Evolutionary conservation across 306 rosid species (phyloP).

Genomic region (Sesbania bispinosa): DNA sequence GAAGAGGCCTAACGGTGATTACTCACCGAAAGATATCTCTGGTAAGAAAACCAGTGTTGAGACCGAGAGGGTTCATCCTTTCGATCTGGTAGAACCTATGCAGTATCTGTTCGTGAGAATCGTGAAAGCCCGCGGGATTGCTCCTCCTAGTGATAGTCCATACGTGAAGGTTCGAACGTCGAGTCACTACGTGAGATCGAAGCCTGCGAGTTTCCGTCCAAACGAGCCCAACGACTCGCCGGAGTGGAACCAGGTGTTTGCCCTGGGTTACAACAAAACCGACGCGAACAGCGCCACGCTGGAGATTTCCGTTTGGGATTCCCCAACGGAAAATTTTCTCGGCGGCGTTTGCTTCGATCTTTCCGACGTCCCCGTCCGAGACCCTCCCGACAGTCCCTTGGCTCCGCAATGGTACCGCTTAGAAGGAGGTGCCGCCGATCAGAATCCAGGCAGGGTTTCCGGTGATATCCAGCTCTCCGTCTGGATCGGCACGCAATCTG

Average conservation of each 20-base stretch:
- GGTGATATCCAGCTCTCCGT: conserved; percentile 46
- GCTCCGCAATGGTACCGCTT: conserved; percentile 56
- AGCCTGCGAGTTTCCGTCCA: conserved; percentile 48
- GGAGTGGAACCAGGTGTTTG: conserved; percentile 79
- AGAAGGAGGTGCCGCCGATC: conserved; percentile 41
- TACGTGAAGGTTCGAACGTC: conserved; percentile 58
- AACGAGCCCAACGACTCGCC: conserved; percentile 70
- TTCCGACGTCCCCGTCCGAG: conserved; percentile 46
- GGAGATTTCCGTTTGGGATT: conserved; percentile 75
- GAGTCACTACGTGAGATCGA: conserved; percentile 41
- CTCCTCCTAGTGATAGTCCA: conserved; percentile 47
- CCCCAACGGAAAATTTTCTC: conserved; percentile 53
- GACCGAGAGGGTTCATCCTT: conserved; percentile 65
- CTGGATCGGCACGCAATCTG: conserved; percentile 51
- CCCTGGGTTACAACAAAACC: conserved; percentile 44
- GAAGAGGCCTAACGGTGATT: conserved; percentile 62
- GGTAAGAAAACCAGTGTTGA: conserved; percentile 28
- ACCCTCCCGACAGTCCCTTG: conserved; percentile 47
- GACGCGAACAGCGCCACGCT: conserved; percentile 52
- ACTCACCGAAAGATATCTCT: conserved; percentile 59
- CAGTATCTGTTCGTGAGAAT: conserved; percentile 70
- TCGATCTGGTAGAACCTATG: conserved; percentile 88
- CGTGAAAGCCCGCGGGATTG: conserved; percentile 69
- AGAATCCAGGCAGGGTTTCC: conserved; percentile 28
- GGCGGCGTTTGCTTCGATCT: conserved; percentile 76